Percentiles rank a stretch among this genome's conserved stretches.
Conservation (phyloP, 2,329 filamentous ascomycete genomes). For the Talaromyces atroroseus region DNA sequence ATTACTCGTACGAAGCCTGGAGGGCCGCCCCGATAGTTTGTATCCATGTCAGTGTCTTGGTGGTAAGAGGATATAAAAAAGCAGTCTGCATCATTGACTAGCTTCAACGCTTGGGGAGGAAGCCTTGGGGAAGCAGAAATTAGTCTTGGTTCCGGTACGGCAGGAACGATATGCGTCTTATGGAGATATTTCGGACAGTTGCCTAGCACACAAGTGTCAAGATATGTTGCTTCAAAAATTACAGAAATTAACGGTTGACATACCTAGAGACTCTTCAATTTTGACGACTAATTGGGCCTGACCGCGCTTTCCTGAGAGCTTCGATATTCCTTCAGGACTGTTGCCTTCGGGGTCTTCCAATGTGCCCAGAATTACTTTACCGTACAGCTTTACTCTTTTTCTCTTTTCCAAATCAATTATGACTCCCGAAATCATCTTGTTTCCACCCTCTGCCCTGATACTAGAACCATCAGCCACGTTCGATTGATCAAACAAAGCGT, state of each 20-base stretch:
- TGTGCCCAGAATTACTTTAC: conserved; percentile 61
- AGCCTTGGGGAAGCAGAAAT: conserved; percentile 47
- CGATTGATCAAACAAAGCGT: conserved; percentile 50
- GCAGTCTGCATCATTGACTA: conserved; percentile 63
- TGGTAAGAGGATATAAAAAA: conserved; percentile 71
- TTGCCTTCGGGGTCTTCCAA: conserved; percentile 33
- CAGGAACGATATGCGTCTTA: conserved; percentile 58
- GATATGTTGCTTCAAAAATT: conserved; percentile 11
- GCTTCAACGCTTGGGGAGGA: conserved; percentile 48
- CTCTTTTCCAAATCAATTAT: conserved; percentile 61
- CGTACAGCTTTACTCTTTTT: conserved; percentile 68
- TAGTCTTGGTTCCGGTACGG: conserved; percentile 50
- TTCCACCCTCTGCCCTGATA: conserved; percentile 30
- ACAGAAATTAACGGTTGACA: conserved; percentile 15
- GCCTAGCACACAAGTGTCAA: conserved; percentile 34
- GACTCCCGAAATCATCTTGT: conserved; percentile 56
- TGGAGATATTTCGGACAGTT: conserved; percentile 90
- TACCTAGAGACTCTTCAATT: conserved; percentile 63
- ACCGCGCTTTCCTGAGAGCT: conserved; percentile 16
- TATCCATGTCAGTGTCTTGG: conserved; percentile 65
- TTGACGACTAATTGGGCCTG: conserved; percentile 58
- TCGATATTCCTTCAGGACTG: conserved; percentile 20
- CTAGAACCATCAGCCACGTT: conserved; percentile 42
- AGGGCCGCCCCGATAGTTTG: conserved; percentile 72
- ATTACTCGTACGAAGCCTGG: conserved; percentile 67